Conservation (phyloP, 2,329 filamentous ascomycete genomes). For the Fusarium tricinctum region DNA sequence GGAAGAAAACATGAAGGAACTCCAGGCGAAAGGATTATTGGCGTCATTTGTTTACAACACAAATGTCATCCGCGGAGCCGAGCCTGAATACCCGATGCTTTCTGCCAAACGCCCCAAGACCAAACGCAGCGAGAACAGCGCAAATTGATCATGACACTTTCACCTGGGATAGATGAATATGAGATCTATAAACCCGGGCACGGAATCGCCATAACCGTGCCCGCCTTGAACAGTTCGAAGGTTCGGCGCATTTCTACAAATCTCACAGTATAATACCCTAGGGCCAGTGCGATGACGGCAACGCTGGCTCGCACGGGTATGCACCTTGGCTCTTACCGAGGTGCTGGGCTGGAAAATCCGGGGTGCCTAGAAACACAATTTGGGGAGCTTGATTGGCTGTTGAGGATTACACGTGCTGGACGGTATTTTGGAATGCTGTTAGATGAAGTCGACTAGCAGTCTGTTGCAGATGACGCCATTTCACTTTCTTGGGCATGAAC, state of each 20-base stretch:
- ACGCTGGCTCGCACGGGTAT: conserved; percentile 18
- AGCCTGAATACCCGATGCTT: no score
- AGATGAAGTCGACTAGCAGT: conserved; percentile 4
- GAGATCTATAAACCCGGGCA: no score
- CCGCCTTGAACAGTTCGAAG: not conserved
- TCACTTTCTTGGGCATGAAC: not conserved
- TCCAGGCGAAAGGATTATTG: no score
- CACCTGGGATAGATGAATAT: no score
- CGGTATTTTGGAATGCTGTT: conserved; percentile 34
- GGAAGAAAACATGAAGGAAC: no score
- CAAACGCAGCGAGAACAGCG: no score
- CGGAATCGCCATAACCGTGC: not conserved
- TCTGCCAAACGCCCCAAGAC: no score
- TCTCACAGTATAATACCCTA: conserved; percentile 5
- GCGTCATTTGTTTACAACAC: no score
- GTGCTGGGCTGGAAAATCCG: conserved; percentile 26
- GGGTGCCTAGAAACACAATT: conserved; percentile 33
- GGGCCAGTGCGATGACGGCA: conserved; percentile 5
- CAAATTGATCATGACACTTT: no score
- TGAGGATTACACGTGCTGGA: conserved; percentile 11
- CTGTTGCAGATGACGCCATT: conserved; percentile 2
- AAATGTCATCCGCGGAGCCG: no score
- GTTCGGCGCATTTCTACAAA: not conserved
- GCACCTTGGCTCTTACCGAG: conserved; percentile 12
- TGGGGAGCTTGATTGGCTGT: conserved; percentile 23